Evolutionary conservation across 768 basidiomycete species (phyloP).

Genomic region (Termitomyces sp.): DNA sequence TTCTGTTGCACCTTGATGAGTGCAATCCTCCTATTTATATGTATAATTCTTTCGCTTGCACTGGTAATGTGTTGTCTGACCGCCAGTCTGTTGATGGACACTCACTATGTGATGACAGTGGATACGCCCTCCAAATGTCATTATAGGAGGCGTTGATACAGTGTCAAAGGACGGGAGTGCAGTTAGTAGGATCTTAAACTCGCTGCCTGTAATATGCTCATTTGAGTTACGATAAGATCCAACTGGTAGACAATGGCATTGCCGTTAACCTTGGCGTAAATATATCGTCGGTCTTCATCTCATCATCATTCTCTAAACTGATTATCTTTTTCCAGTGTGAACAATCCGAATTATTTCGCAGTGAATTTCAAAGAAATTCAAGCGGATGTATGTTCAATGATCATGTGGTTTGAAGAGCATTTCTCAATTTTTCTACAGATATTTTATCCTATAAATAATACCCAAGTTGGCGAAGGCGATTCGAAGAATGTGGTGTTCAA

Average conservation of each 20-base stretch:
- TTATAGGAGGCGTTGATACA: constrained; percentile 45
- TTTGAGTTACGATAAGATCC: constrained; percentile 15
- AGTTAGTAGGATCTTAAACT: constrained; percentile 28
- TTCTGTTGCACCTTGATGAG: constrained; percentile 74
- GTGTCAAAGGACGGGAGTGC: constrained; percentile 34
- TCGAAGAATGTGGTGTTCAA: constrained; percentile 41
- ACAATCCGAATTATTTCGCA: constrained; percentile 78
- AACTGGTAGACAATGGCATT: constrained; percentile 42
- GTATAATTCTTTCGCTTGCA: constrained; percentile 61
- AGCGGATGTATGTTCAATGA: constrained; percentile 41
- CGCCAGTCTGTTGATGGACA: background rate
- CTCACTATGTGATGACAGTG: constrained; percentile 40
- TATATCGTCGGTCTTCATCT: constrained; percentile 47
- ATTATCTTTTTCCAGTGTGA: constrained; percentile 41
- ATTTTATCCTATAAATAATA: constrained; percentile 71
- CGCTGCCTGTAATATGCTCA: background rate
- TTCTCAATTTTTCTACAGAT: constrained; percentile 35
- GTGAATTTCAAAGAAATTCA: constrained; percentile 61
- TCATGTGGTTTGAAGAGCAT: background rate
- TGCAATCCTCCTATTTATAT: constrained; percentile 54
- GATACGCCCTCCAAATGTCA: constrained; percentile 68
- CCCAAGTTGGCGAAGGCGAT: constrained; percentile 60
- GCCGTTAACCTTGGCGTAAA: constrained; percentile 58
- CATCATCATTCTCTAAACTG: background rate
- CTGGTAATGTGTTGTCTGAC: constrained; percentile 42